Base-by-base conservation (phyloP, 2,329 filamentous ascomycete species). In the Metarhizium sp. region DNA sequence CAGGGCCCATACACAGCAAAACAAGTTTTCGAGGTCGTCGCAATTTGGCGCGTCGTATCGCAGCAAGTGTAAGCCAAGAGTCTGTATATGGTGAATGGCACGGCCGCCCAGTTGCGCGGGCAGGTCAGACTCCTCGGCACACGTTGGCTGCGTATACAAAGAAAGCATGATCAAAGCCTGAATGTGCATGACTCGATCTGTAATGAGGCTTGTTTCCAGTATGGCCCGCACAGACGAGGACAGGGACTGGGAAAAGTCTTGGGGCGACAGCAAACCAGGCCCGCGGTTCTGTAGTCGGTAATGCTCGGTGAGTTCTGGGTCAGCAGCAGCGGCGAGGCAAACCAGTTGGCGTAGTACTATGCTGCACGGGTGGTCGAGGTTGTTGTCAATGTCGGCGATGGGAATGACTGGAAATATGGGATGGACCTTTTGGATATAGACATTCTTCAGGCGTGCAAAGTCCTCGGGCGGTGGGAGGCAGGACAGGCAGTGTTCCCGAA, bases 1-100 rank as follows among this genome's bases (percentile, higher is more conserved):
- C 1, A 86, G 64, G 0, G 81, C 81, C 81, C 81, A 85, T 0
- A 83, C 70, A 6, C 77, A 79, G 60, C 80, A 84, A 48, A 83
- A 82, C 2, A 84, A 61, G 2, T 71, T 75, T 53, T 78, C 75
- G 2, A 75, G 67, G 30, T 75, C 72, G 46, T 75, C 70, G 10
- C 69, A 66, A 30, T 72, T 71, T 0, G 70, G 66, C 25, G 62
- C 71, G 51, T 73, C 66, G 53, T 74, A 71, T 3, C 70, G 69
- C 0, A 74, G 58, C 0, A 85, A 71, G 54, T 85, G 82, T 18
- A 84, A 62, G 1, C 81, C 69, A 0, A 84, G 67, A 0, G 79
- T 82, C 45, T 82, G 77, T 43, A 78, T 74, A 55, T 84, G 78
- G 53, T 84, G 80, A 8, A 82, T 73, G 1, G 81, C 81, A 18